These are phyloP conservation scores for Coemansia reversa DNA, from an alignment of 192 early-diverging fungal species.

Conservation along the genomic window DNA sequence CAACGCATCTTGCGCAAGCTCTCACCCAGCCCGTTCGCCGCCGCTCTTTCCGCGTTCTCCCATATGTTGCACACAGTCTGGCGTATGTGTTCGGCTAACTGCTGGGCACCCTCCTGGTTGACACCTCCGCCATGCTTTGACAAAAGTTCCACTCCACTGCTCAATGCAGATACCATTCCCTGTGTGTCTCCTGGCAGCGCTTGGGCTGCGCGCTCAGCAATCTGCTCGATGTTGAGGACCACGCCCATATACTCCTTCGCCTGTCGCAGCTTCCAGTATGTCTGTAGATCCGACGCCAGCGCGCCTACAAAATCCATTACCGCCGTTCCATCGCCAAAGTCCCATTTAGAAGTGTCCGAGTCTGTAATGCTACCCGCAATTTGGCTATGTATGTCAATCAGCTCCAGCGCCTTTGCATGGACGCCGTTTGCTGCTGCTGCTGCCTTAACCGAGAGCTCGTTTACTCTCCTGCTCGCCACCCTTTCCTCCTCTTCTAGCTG, in stretches of 20 bases:
- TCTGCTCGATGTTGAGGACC: slow-evolving; percentile 32
- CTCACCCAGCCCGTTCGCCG: slow-evolving; percentile 22
- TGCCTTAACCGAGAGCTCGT: slow-evolving; percentile 20
- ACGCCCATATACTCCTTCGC: slow-evolving; percentile 43
- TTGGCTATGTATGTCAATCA: slow-evolving; percentile 44
- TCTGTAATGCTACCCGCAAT: slow-evolving; percentile 26
- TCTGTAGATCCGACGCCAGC: slow-evolving; percentile 30
- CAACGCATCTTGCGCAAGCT: slow-evolving; percentile 38
- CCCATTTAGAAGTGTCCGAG: slow-evolving; percentile 35
- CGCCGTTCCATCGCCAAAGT: slow-evolving; percentile 43
- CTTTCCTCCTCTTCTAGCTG: slow-evolving; percentile 22
- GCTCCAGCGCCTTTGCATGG: slow-evolving; percentile 18
- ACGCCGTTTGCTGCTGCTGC: slow-evolving; percentile 5
- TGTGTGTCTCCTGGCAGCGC: slow-evolving; percentile 11
- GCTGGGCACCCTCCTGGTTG: neutral
- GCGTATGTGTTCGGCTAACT: slow-evolving; percentile 31
- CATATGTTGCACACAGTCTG: slow-evolving; percentile 27
- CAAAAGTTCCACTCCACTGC: slow-evolving; percentile 20
- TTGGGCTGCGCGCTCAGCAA: slow-evolving; percentile 16
- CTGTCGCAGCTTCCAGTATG: slow-evolving; percentile 25
- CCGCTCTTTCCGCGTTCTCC: slow-evolving; percentile 22
- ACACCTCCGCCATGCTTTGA: neutral
- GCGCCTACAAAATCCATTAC: slow-evolving; percentile 34
- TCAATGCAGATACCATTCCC: slow-evolving; percentile 24
- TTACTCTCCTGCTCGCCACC: slow-evolving; percentile 1